These are phyloP conservation scores for Huntiella moniliformis DNA, from an alignment of 2,329 filamentous ascomycete genomes.

Conservation along the genomic window DNA sequence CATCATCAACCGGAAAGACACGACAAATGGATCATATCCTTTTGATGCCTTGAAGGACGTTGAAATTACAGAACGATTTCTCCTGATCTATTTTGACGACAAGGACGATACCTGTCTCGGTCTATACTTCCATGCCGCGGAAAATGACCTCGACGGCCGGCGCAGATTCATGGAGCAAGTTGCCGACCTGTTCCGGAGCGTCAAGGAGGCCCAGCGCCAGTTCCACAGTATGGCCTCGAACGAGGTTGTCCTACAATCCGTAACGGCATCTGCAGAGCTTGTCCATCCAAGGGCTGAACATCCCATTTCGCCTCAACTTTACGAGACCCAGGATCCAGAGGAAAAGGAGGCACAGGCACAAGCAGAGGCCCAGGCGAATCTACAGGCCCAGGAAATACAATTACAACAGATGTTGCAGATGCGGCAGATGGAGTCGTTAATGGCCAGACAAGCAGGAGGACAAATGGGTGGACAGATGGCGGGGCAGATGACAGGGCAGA, in stretches of 20 bases:
- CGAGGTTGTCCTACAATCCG: background rate
- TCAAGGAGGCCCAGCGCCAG: conserved; percentile 12
- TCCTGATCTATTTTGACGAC: conserved; percentile 28
- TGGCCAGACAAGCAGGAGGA: no score
- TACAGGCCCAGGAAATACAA: background rate
- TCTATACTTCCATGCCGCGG: conserved; percentile 35
- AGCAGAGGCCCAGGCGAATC: background rate
- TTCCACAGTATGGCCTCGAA: background rate
- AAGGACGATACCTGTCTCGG: conserved; percentile 27
- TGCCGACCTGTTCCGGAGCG: conserved; percentile 22
- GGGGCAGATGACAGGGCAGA: background rate
- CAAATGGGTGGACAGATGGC: no score
- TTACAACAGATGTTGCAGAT: no score
- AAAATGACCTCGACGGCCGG: conserved; percentile 22
- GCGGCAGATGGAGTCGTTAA: no score
- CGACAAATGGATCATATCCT: conserved; percentile 52
- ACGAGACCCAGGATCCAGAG: conserved; percentile 1
- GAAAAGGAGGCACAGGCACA: background rate
- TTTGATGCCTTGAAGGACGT: conserved; percentile 42
- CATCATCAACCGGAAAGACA: conserved; percentile 51
- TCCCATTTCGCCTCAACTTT: conserved; percentile 1
- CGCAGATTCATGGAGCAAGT: conserved; percentile 24
- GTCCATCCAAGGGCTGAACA: background rate
- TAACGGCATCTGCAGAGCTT: background rate
- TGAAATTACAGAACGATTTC: conserved; percentile 39